Evolutionary conservation across 192 early-diverging fungal species (phyloP).

Genomic region (Linnemannia zychae): DNA sequence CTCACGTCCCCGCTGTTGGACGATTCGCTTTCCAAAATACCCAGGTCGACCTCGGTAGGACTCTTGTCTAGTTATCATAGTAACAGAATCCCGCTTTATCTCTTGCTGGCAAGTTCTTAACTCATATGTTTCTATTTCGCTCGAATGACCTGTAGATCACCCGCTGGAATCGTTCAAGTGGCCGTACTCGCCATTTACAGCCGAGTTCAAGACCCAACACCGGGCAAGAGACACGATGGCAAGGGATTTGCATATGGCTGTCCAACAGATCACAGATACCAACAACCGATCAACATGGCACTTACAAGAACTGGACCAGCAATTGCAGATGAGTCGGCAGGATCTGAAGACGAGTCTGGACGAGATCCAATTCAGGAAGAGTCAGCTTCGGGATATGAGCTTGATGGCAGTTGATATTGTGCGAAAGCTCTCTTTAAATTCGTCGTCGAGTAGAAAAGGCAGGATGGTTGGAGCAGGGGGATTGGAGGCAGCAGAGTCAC

Average conservation of each 20-base stretch:
- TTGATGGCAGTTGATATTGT: conserved; percentile 52
- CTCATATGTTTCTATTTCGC: too few species aligned
- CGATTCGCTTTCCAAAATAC: conserved; percentile 22
- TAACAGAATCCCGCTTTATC: too few species aligned
- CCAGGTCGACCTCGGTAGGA: conserved; percentile 35
- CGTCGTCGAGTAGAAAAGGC: conserved; percentile 10
- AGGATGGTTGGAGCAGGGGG: neutral
- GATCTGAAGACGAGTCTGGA: conserved; percentile 42
- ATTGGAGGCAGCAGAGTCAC: neutral
- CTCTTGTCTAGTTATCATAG: neutral
- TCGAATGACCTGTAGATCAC: too few species aligned
- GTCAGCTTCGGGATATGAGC: conserved; percentile 50
- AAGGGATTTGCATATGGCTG: conserved; percentile 2
- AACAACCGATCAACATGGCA: conserved; percentile 23
- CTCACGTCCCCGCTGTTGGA: neutral
- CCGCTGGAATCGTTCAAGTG: conserved; percentile 50
- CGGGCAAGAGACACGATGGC: conserved; percentile 23
- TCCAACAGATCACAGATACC: conserved; percentile 21
- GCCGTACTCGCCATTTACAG: conserved; percentile 52
- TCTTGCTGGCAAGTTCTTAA: too few species aligned
- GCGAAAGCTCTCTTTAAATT: conserved; percentile 22
- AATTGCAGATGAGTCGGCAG: conserved; percentile 44
- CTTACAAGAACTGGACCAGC: conserved; percentile 42
- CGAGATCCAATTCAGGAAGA: conserved; percentile 52
- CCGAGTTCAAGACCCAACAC: conserved; percentile 43